Evolutionary conservation across 2,329 filamentous ascomycete species (phyloP).

Genomic region (Coniochaeta ligniaria): DNA sequence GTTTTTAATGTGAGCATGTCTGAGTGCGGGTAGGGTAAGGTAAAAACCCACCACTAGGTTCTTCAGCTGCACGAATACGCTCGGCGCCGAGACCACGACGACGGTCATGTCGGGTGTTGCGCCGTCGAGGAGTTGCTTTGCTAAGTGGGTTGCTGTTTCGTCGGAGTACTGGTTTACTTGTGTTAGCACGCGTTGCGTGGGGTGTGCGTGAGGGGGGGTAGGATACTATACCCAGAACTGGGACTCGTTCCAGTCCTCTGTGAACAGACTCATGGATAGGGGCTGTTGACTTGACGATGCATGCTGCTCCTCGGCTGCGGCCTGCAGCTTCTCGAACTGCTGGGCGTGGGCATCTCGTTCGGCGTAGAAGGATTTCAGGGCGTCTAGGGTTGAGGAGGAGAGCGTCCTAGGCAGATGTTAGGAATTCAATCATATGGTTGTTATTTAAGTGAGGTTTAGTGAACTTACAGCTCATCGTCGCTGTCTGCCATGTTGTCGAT

Average conservation of each 20-base stretch:
- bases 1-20: too few species aligned
- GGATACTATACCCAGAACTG: constrained; percentile 66
- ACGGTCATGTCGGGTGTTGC: constrained; percentile 51
- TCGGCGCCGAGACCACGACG: constrained; percentile 67
- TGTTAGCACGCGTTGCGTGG: neutral
- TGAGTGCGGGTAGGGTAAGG: too few species aligned
- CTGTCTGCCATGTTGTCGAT: constrained; percentile 1
- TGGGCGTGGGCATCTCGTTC: constrained; percentile 62
- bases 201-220: neutral
- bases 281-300: constrained; percentile 13
- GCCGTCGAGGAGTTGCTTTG: constrained; percentile 57
- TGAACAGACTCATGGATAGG: constrained; percentile 61
- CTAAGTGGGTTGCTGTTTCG: constrained; percentile 58
- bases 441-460: neutral
- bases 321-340: constrained; percentile 62
- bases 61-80: constrained; percentile 69
- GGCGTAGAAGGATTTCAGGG: constrained; percentile 66
- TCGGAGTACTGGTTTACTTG: constrained; percentile 59
- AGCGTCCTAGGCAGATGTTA: constrained; percentile 40
- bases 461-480: constrained; percentile 1
- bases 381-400: constrained; percentile 57
- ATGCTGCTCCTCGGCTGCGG: constrained; percentile 47
- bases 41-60: constrained; percentile 39
- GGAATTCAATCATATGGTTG: neutral
- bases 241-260: constrained; percentile 75